Percentiles rank a stretch among this genome's conserved stretches.
Evolutionary conservation across 177 flowering plant species (phyloP).

Genomic region (Vitis hybrid): DNA sequence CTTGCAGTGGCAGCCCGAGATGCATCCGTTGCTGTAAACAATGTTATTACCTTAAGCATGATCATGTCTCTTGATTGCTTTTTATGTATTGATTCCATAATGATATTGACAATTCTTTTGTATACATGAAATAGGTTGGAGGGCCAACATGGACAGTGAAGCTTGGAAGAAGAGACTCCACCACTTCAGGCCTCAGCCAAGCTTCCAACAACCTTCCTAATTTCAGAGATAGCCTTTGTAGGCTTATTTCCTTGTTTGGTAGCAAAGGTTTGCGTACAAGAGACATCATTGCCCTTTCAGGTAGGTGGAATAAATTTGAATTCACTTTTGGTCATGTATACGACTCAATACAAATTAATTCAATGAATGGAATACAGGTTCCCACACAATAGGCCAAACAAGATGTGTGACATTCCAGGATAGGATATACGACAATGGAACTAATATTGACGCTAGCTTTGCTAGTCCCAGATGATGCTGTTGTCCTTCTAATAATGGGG

Average conservation of each 20-base stretch:
- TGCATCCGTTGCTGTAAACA: no score
- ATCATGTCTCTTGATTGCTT: no score
- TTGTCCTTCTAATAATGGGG: constrained; percentile 12
- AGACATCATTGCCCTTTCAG: constrained; percentile 30
- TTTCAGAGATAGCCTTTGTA: constrained; percentile 9
- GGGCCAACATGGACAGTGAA: constrained; percentile 42
- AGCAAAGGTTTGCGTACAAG: constrained; percentile 27
- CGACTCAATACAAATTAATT: background rate
- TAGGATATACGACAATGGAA: constrained; percentile 17
- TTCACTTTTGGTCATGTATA: no score
- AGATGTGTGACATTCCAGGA: constrained; percentile 19
- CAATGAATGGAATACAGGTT: constrained; percentile 18
- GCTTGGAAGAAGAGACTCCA: constrained; percentile 47
- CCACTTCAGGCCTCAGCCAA: constrained; percentile 18
- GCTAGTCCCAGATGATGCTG: constrained; percentile 13
- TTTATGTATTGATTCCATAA: no score
- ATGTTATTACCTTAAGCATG: no score
- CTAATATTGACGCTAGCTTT: constrained; percentile 24
- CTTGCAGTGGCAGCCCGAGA: no score
- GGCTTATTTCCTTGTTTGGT: constrained; percentile 21
- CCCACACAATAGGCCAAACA: constrained; percentile 31
- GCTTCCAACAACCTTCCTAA: constrained; percentile 27
- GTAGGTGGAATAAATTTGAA: no score
- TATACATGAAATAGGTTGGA: constrained; percentile 12
- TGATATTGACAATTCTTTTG: no score